phyloP scores from a whole-genome alignment of 2,329 filamentous ascomycete species.

The Penicillium psychrosexuale region DNA sequence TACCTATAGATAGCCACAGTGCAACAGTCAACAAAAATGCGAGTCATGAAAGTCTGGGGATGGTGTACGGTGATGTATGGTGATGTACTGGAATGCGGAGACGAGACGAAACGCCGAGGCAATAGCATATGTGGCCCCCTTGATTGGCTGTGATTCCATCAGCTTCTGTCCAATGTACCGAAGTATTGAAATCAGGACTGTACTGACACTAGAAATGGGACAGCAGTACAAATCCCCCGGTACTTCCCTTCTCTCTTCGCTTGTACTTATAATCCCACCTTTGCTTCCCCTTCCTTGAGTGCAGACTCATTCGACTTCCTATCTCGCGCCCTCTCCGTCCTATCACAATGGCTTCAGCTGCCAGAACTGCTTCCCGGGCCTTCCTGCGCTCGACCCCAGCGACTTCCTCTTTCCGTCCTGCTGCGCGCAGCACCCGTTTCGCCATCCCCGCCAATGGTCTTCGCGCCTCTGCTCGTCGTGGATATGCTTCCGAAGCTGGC shows the following conservation, averaged over 20 bases:
- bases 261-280: constrained; percentile 7
- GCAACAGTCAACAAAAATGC: background rate
- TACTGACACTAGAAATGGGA: background rate
- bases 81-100: constrained; percentile 12
- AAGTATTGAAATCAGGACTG: constrained; percentile 3
- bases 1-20: background rate
- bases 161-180: constrained; percentile 9
- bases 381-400: constrained; percentile 41
- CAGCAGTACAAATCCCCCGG: constrained; percentile 10
- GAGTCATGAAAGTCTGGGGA: background rate
- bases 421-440: constrained; percentile 57
- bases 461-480: constrained; percentile 71
- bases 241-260: constrained; percentile 11
- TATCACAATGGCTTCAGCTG: constrained; percentile 42
- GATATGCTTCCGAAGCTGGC: constrained; percentile 69
- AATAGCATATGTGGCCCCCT: constrained; percentile 11
- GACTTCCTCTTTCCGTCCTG: constrained; percentile 40
- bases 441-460: constrained; percentile 61
- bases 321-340: background rate
- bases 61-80: background rate
- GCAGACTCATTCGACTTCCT: background rate
- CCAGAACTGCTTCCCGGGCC: constrained; percentile 43
- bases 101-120: constrained; percentile 12
- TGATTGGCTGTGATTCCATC: constrained; percentile 17
- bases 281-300: constrained; percentile 4